These are phyloP conservation scores for Cicer arietinum DNA, from an alignment of 306 rosid genomes.

Conservation along the genomic window DNA sequence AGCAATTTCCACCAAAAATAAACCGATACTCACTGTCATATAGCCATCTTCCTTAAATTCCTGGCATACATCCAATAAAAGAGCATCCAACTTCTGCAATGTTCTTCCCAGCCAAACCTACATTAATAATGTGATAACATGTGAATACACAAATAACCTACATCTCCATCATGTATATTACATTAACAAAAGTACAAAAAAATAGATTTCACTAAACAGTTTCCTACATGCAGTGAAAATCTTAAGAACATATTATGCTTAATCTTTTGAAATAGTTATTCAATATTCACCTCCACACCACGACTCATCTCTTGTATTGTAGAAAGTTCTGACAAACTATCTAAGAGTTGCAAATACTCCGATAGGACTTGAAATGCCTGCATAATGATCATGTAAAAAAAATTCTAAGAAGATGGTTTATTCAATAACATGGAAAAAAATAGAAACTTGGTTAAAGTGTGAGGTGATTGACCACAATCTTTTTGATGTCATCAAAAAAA, in stretches of 20 bases:
- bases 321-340: slow-evolving; percentile 85
- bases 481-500: no score
- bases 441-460: slow-evolving; percentile 19
- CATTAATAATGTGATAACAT: slow-evolving; percentile 38
- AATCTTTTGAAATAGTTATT: slow-evolving; percentile 39
- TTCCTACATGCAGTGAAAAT: slow-evolving; percentile 6
- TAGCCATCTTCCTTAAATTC: slow-evolving; percentile 88
- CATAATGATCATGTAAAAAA: slow-evolving; percentile 43
- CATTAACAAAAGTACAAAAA: slow-evolving; percentile 8
- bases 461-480: slow-evolving; percentile 35
- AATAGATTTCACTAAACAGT: not conserved
- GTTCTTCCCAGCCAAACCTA: slow-evolving; percentile 96
- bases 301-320: slow-evolving; percentile 93
- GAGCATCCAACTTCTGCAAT: slow-evolving; percentile 91
- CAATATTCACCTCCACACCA: slow-evolving; percentile 83
- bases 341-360: slow-evolving; percentile 92
- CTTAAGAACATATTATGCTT: slow-evolving; percentile 33
- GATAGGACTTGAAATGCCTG: slow-evolving; percentile 99
- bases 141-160: slow-evolving; percentile 35
- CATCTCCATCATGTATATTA: slow-evolving; percentile 25
- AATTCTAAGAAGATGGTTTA: slow-evolving; percentile 33
- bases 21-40: slow-evolving; percentile 69
- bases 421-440: slow-evolving; percentile 22
- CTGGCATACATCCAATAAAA: slow-evolving; percentile 93
- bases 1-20: slow-evolving; percentile 36